phyloP scores from a whole-genome alignment of 805 yeast species.

The Torulaspora gathmanii region DNA sequence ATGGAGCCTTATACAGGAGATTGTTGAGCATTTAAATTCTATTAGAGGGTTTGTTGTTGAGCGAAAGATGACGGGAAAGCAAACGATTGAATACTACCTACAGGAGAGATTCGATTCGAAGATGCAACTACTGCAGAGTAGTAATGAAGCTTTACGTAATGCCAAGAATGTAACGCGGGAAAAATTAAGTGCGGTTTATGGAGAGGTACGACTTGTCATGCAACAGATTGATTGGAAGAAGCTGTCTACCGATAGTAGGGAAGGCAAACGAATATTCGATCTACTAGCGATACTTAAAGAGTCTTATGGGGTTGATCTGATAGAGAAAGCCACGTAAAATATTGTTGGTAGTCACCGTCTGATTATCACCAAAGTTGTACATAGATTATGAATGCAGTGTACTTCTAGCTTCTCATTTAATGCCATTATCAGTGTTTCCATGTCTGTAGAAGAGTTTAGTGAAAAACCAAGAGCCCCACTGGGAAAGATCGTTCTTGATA shows the following conservation, averaged over 20 bases:
- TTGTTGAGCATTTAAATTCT: conserved; percentile 29
- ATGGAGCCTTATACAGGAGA: conserved; percentile 24
- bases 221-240: conserved; percentile 22
- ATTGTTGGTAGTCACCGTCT: neutral
- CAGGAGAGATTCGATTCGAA: conserved; percentile 23
- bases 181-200: conserved; percentile 15
- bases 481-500: conserved; percentile 15
- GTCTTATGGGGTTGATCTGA: conserved; percentile 3
- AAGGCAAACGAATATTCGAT: conserved; percentile 8
- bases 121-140: conserved; percentile 13
- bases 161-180: conserved; percentile 11
- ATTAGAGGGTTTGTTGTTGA: conserved; percentile 31
- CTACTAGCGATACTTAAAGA: conserved; percentile 1
- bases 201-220: conserved; percentile 16
- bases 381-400: neutral
- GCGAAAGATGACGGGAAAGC: conserved; percentile 23
- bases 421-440: conserved; percentile 7
- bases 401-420: neutral
- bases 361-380: neutral
- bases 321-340: neutral
- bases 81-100: conserved; percentile 20
- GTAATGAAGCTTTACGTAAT: conserved; percentile 10
- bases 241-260: conserved; percentile 15
- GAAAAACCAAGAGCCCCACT: conserved; percentile 21
- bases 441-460: conserved; percentile 10